A percentile compares a stretch with the other conserved stretches of the same genome.
Evolutionary conservation across 257 asterid genomes (phyloP).

Genomic region (Schizonepeta tenuifolia): DNA sequence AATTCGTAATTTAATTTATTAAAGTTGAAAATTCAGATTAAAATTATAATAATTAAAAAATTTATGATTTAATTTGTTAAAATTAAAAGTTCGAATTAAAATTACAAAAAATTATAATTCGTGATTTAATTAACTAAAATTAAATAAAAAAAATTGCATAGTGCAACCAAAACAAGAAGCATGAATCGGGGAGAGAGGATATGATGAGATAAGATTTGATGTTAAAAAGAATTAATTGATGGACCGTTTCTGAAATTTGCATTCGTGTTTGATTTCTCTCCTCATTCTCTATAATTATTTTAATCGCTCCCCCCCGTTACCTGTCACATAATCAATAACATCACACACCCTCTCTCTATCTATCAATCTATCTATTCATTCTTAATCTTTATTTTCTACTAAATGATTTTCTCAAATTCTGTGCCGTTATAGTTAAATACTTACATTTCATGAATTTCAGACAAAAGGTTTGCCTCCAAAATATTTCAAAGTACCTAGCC

Average conservation of each 20-base stretch:
- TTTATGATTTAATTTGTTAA: too few relatives aligned
- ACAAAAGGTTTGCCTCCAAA: not conserved
- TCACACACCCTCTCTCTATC: constrained; percentile 26
- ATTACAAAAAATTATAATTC: too few relatives aligned
- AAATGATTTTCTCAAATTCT: constrained; percentile 18
- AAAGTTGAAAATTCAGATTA: too few relatives aligned
- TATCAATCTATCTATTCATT: not conserved
- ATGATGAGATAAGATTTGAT: constrained; percentile 36
- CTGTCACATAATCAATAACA: constrained; percentile 25
- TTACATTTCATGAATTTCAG: not conserved
- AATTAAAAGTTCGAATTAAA: too few relatives aligned
- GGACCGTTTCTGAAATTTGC: constrained; percentile 23
- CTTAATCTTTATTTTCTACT: not conserved
- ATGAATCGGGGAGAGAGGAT: not conserved
- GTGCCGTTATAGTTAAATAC: not conserved
- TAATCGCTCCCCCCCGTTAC: not conserved
- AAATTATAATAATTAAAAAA: too few relatives aligned
- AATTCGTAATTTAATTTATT: too few relatives aligned
- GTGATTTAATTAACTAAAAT: too few relatives aligned
- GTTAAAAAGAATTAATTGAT: constrained; percentile 2
- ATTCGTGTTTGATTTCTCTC: constrained; percentile 40
- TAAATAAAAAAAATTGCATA: not conserved
- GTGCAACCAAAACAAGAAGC: not conserved
- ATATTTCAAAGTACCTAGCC: not conserved
- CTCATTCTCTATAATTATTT: constrained; percentile 23